Conservation (phyloP, 495 filamentous ascomycete genomes). For the Hypoxylon trugodes region DNA sequence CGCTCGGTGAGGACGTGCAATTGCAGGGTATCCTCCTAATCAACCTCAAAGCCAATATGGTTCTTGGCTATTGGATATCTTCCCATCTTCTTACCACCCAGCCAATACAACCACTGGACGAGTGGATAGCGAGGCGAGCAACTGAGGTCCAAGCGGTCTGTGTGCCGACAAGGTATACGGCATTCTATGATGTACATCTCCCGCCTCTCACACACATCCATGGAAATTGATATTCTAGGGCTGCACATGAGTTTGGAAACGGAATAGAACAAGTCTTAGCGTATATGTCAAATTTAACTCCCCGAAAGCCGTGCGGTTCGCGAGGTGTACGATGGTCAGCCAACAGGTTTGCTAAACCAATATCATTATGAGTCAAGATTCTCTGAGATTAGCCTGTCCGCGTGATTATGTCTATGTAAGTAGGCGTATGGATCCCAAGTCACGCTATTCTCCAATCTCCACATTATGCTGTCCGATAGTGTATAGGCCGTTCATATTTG, state of each 20-base stretch:
- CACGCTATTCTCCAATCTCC: background rate
- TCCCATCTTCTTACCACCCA: background rate
- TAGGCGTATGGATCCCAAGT: background rate
- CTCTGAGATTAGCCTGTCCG: background rate
- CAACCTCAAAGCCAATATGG: constrained; percentile 4
- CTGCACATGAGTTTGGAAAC: constrained; percentile 7
- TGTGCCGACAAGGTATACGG: constrained; percentile 18
- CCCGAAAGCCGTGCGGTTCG: constrained; percentile 10
- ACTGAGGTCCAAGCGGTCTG: constrained; percentile 18
- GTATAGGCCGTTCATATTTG: no score
- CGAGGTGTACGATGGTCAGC: no score
- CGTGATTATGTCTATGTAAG: background rate
- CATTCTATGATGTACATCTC: constrained; percentile 29
- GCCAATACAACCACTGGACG: constrained; percentile 3
- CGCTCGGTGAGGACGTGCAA: background rate
- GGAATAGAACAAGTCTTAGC: constrained; percentile 17
- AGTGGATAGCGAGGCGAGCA: constrained; percentile 20
- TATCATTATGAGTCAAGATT: no score
- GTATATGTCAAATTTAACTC: constrained; percentile 17
- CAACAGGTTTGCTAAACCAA: no score
- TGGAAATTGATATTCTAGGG: constrained; percentile 14
- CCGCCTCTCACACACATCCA: constrained; percentile 18
- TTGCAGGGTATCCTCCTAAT: constrained; percentile 9
- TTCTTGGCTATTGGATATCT: constrained; percentile 1
- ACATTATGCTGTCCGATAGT: no score